Percentiles rank a stretch among this genome's conserved stretches.
Conservation (phyloP, 2,329 filamentous ascomycete species). For the Coccinonectria pachysandricola region DNA sequence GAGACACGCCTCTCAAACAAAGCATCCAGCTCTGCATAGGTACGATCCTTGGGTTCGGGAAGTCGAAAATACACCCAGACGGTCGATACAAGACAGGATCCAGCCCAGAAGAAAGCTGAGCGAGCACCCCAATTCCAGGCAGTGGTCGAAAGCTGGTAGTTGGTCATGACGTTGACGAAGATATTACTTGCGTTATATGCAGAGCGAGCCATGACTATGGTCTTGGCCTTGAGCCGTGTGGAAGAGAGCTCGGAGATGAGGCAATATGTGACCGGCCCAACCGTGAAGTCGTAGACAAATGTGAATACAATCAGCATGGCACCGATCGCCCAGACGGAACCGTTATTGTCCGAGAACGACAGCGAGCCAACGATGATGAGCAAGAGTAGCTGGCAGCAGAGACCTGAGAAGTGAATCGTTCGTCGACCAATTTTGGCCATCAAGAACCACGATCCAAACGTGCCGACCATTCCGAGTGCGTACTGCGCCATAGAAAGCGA, state of each 20-base stretch:
- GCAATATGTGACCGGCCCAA: slow-evolving; percentile 44
- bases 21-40: slow-evolving; percentile 34
- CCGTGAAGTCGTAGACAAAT: slow-evolving; percentile 42
- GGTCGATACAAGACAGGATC: slow-evolving; percentile 35
- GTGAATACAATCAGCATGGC: slow-evolving; percentile 41
- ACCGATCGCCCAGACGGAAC: slow-evolving; percentile 32
- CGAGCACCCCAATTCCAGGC: slow-evolving; percentile 39
- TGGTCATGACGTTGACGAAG: slow-evolving; percentile 38
- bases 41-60: slow-evolving; percentile 42
- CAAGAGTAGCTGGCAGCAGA: slow-evolving; percentile 29
- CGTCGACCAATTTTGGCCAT: slow-evolving; percentile 40
- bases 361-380: slow-evolving; percentile 31
- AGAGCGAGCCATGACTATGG: slow-evolving; percentile 39
- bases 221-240: slow-evolving; percentile 43
- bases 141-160: slow-evolving; percentile 35
- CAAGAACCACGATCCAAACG: slow-evolving; percentile 38
- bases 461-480: slow-evolving; percentile 40
- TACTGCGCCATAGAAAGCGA: slow-evolving; percentile 38
- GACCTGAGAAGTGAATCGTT: slow-evolving; percentile 37
- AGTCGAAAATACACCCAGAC: slow-evolving; percentile 40
- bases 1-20: slow-evolving; percentile 29
- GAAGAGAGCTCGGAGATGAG: slow-evolving; percentile 44
- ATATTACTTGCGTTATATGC: slow-evolving; percentile 37
- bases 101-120: slow-evolving; percentile 37
- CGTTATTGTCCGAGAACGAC: slow-evolving; percentile 24